Base-by-base conservation (phyloP, 805 yeast species). In the Wickerhamia fluorescens region DNA sequence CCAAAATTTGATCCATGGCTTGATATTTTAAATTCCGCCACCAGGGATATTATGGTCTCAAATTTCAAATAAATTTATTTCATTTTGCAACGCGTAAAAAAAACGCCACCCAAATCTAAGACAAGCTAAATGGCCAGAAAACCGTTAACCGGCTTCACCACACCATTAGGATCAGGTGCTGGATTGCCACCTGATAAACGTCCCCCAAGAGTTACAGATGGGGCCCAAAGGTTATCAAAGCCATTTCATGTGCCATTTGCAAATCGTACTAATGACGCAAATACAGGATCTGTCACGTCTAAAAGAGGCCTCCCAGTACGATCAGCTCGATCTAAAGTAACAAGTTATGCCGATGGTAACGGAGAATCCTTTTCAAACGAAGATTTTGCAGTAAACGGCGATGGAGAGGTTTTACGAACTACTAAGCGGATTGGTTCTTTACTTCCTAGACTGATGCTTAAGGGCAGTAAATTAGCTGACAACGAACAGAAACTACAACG, bases 241-340 rank as follows among this genome's bases (percentile, higher is more conserved):
- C 94, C 94, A 0, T 83, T 82, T 55, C 71, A 63, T 35, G 68
- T 80, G 1, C 94, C 94, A 1, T 70, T 78, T 38, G 53, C 55
- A 11, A 40, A 37, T 17, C 33, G 41, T 16, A 28, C 37, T 12
- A 29, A 24, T 16, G 19, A 37, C 16, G 33, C 39, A 4, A 18
- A 18, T 10, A 18, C 20, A 7, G 10, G 10, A 8, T 8, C 7
- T 10, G 20, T 18, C 20, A 8, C 20, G 20, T 28, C 40, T 5
- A 34, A 31, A 6, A 31, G 39, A 17, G 36, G 40, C 4, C 33
- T 40, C 14, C 53, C 53, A 6, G 37, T 42, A 7, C 35, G 64
- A 23, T 35, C 47, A 20, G 61, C 57, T 8, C 44, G 60, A 26
- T 34, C 53, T 15, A 58, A 63, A 23, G 35, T 33, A 16, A 47